Base-by-base conservation (phyloP, 2,329 filamentous ascomycete genomes). In the Macrophomina tecta region DNA sequence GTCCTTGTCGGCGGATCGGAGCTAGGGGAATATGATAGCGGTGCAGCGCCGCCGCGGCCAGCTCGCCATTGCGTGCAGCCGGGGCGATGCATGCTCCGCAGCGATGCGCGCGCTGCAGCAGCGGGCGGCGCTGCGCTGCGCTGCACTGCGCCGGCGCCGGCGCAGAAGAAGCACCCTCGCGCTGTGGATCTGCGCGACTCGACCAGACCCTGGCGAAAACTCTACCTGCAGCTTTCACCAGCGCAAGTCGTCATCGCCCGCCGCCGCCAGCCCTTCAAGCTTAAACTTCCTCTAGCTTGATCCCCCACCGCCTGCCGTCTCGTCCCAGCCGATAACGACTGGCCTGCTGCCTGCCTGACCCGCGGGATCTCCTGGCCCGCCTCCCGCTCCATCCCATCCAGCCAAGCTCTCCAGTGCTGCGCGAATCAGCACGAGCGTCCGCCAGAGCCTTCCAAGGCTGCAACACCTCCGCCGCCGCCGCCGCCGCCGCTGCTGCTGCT, bases 31-130 rank as follows among this genome's bases (percentile, higher is more conserved):
- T 38, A 48, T 48, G 56, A 61, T 32, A 48, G 56, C 23, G 45
- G 38, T 32, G 49, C 12, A 16, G 49, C 30, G 30, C 30, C 5
- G 49, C 32, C 18, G 14, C 28, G 51, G 30, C 8, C 46, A 18
- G 18, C 11, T 28, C 11, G 32, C 6, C 40, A 62, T 62, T 36
- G 58, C 58, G 45, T 49, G 58, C 58, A 38, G 58, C 45, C 58
- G 36, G 58, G 58, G 58, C 49, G 45, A 49, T 62, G 58, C 58
- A 62, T 62, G 58, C 58, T 62, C 58, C 45, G 46, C 58, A 36
- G 23, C 23, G 23, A 23, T 23, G 23, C 23, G 23, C 23, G 23
- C 23, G 23, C 23, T 23, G 23, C 23, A 23, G 23, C 2, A 23
- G 23, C 23, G 23, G 23, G 23, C 23, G 23, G 23, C 58, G 58